These are phyloP conservation scores for Pilatotrama ljubarskyi DNA, from an alignment of 768 basidiomycete species.

Conservation along the genomic window DNA sequence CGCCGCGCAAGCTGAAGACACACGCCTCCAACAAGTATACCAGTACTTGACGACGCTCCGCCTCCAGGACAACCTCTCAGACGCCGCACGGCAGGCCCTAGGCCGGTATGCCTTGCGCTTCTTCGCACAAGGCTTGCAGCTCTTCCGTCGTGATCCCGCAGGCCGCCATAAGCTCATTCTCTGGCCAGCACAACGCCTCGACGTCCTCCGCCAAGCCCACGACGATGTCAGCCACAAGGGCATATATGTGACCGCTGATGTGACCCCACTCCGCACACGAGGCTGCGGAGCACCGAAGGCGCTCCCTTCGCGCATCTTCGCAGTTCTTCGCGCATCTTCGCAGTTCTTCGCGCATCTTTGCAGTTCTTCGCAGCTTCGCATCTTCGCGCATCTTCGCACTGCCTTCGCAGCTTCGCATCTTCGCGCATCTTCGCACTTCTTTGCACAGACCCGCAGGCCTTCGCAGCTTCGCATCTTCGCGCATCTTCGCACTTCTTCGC, in stretches of 20 bases:
- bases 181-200: background rate
- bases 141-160: constrained; percentile 16
- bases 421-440: too few relatives aligned
- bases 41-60: background rate
- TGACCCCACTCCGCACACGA: too few relatives aligned
- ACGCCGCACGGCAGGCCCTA: background rate
- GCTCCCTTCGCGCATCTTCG: too few relatives aligned
- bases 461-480: too few relatives aligned
- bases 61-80: background rate
- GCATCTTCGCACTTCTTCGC: too few relatives aligned
- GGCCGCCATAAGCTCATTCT: constrained; percentile 25
- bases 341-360: too few relatives aligned
- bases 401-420: too few relatives aligned
- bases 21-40: background rate
- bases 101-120: background rate
- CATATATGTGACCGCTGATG: constrained; percentile 19
- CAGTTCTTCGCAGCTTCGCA: too few relatives aligned
- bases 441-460: too few relatives aligned
- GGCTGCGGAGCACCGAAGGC: too few relatives aligned
- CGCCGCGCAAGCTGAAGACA: background rate
- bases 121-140: background rate
- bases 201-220: constrained; percentile 17
- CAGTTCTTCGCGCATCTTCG: too few relatives aligned
- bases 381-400: too few relatives aligned
- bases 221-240: constrained; percentile 28